phyloP scores from a whole-genome alignment of 2,329 filamentous ascomycete species.

The Lecanosticta acicola region DNA sequence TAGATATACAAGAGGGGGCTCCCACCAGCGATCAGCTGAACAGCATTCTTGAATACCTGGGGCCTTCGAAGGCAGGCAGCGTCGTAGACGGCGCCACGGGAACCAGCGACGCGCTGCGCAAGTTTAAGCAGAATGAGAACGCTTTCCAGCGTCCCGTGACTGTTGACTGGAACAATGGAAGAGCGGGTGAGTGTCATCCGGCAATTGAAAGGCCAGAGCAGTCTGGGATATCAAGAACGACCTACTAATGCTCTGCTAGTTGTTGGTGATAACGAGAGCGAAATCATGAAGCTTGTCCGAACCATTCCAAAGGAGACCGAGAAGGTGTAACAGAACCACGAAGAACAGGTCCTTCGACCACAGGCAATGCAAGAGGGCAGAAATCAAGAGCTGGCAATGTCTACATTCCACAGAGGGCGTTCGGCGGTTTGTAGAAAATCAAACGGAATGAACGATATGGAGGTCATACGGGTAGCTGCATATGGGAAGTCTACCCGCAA shows the following conservation, averaged over 20 bases:
- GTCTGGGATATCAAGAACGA: slow-evolving; percentile 7
- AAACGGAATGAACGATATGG: too few relatives aligned
- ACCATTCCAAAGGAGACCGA: slow-evolving; percentile 45
- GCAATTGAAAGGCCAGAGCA: neutral
- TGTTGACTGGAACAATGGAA: slow-evolving; percentile 93
- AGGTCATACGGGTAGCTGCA: too few relatives aligned
- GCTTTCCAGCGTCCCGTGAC: slow-evolving; percentile 72
- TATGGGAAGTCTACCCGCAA: too few relatives aligned
- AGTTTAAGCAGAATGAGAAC: slow-evolving; percentile 63
- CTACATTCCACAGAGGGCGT: too few relatives aligned
- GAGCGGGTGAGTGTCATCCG: slow-evolving; percentile 50
- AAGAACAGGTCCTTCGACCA: too few relatives aligned
- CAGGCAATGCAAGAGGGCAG: too few relatives aligned
- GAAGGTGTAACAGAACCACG: slow-evolving; percentile 12
- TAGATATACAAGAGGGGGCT: slow-evolving; percentile 69
- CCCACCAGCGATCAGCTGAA: slow-evolving; percentile 79
- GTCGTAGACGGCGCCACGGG: slow-evolving; percentile 70
- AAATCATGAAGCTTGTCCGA: slow-evolving; percentile 77
- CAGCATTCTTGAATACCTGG: slow-evolving; percentile 79
- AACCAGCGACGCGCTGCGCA: slow-evolving; percentile 71
- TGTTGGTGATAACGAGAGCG: slow-evolving; percentile 73
- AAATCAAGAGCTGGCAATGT: too few relatives aligned
- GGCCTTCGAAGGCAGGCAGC: slow-evolving; percentile 53
- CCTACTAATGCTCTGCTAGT: too few relatives aligned
- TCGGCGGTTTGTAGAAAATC: too few relatives aligned